A percentile compares a stretch with the other conserved stretches of the same genome.
phyloP scores from a whole-genome alignment of 2,329 filamentous ascomycete genomes.

The Pyricularia sp. region DNA sequence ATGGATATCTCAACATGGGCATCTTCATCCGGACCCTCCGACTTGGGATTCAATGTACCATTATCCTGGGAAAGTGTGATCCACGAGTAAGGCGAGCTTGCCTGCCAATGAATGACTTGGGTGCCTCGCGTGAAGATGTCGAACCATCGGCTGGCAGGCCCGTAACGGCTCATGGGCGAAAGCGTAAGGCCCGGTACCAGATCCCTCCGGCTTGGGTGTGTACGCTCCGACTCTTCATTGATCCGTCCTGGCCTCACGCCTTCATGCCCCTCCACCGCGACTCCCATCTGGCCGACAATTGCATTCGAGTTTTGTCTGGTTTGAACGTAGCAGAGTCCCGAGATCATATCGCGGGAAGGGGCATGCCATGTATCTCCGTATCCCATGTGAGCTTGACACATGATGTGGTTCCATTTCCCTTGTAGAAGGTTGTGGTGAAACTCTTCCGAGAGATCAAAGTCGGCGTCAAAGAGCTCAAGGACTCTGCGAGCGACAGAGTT shows the following conservation, averaged over 20 bases:
- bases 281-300: slow-evolving; percentile 40
- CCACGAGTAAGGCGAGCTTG: slow-evolving; percentile 38
- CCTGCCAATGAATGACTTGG: slow-evolving; percentile 23
- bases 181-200: slow-evolving; percentile 16
- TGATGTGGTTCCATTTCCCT: slow-evolving; percentile 41
- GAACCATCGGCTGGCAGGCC: slow-evolving; percentile 22
- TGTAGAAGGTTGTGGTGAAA: slow-evolving; percentile 13
- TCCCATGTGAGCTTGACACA: slow-evolving; percentile 35
- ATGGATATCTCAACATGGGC: slow-evolving; percentile 30
- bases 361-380: slow-evolving; percentile 46
- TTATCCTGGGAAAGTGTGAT: slow-evolving; percentile 19
- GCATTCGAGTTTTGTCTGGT: slow-evolving; percentile 31
- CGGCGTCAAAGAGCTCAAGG: slow-evolving; percentile 34
- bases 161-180: slow-evolving; percentile 8
- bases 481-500: slow-evolving; percentile 34
- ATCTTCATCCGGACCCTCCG: slow-evolving; percentile 19
- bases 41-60: slow-evolving; percentile 22
- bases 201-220: slow-evolving; percentile 24
- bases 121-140: slow-evolving; percentile 31
- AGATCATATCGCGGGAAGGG: slow-evolving; percentile 39
- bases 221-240: slow-evolving; percentile 41
- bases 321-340: slow-evolving; percentile 40
- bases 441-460: slow-evolving; percentile 33
- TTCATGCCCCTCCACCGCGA: slow-evolving; percentile 33
- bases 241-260: slow-evolving; percentile 21